phyloP scores from a whole-genome alignment of 2,329 filamentous ascomycete species.

The Fusarium lateritium region DNA sequence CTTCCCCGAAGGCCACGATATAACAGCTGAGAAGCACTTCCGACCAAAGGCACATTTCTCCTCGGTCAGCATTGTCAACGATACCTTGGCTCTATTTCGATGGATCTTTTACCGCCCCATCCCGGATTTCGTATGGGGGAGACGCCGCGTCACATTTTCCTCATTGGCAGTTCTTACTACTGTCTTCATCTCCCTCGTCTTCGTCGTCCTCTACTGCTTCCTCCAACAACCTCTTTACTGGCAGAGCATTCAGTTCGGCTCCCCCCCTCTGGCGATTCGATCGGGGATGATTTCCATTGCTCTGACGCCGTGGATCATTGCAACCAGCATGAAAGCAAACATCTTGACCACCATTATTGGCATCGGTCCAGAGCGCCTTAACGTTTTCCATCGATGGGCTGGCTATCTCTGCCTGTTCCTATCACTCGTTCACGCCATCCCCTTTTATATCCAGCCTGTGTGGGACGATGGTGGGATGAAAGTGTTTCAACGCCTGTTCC shows the following conservation, averaged over 20 bases:
- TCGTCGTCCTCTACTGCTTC: slow-evolving; percentile 87
- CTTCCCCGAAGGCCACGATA: slow-evolving; percentile 76
- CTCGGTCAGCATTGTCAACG: slow-evolving; percentile 81
- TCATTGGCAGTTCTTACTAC: slow-evolving; percentile 81
- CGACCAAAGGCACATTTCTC: slow-evolving; percentile 81
- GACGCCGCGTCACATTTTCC: slow-evolving; percentile 82
- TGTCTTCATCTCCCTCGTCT: slow-evolving; percentile 76
- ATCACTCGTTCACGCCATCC: slow-evolving; percentile 86
- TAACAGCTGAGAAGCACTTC: slow-evolving; percentile 68
- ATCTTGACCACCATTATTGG: slow-evolving; percentile 87
- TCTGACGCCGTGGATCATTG: slow-evolving; percentile 93
- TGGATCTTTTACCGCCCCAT: slow-evolving; percentile 92
- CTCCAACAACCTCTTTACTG: slow-evolving; percentile 91
- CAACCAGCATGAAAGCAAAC: slow-evolving; percentile 92
- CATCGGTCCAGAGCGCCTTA: slow-evolving; percentile 91
- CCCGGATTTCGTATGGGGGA: slow-evolving; percentile 78
- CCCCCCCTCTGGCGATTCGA: slow-evolving; percentile 88
- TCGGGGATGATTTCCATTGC: slow-evolving; percentile 94
- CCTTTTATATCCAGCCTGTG: slow-evolving; percentile 90
- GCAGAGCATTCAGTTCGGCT: slow-evolving; percentile 87
- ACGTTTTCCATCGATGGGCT: slow-evolving; percentile 93
- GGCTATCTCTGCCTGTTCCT: slow-evolving; percentile 89
- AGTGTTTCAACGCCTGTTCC: slow-evolving; percentile 80
- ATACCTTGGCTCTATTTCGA: slow-evolving; percentile 84
- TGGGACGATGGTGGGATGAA: slow-evolving; percentile 83